Evolutionary conservation across 441 rosid species (phyloP), one percentile per base, ranked within the genome.

Genomic region (Kokia cookei): DNA sequence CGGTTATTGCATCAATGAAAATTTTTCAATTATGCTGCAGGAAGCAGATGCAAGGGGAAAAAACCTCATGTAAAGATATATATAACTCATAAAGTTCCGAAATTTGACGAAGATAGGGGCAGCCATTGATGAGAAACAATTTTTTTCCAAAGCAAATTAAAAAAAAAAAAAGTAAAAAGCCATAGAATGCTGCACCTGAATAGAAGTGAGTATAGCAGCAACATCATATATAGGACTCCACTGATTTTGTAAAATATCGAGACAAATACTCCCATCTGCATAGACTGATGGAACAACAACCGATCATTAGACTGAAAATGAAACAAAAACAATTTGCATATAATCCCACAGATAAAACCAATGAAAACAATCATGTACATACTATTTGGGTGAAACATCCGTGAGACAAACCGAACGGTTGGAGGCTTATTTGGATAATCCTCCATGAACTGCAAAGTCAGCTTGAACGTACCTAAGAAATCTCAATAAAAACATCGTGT

Each of bases 141-240:
- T 19, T 5, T 4, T 57, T 11, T 47, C 43, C 26, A 8, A 2
- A 61, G 17, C 8, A 32, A 40, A 37, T 35, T 27, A 0, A 4
- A 5, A 35, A 35, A 35, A 29, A 29, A 35, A 2, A 3, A 68
- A 67, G 29, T 14, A 55, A 40, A 54, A 40, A 55, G 24, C 54
- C 51, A 57, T 22, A 61, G 7, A 48, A 43, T 24, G 12, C 65
- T 62, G 24, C 66, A 89, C 89, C 91, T 86, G 93, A 60, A 89
- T 89, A 2, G 93, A 89, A 24, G 91, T 89, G 73, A 89, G 90
- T 50, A 89, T 81, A 0, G 90, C 90, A 24, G 92, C 82, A 1
- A 86, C 90, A 45, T 88, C 89, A 22, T 88, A 86, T 48, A 88
- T 88, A 1, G 93, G 93, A 67, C 90, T 89, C 91, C 93, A 89